Evolutionary conservation across 257 asterid genomes (phyloP), one percentile per base, ranked within the genome.

Genomic region (Plectranthus barbatus): DNA sequence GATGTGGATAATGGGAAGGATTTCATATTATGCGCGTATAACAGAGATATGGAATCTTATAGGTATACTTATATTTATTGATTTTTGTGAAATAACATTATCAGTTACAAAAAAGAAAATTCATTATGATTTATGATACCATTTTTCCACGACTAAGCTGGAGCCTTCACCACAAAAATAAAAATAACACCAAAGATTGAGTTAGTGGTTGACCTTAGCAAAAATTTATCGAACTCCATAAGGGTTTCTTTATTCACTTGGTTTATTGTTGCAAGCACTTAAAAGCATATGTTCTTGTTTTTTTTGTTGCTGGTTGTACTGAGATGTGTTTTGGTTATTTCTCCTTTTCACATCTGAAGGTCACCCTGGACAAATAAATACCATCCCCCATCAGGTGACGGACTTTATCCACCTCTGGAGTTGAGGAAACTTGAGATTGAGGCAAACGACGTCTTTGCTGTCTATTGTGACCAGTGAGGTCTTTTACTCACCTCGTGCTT

Each of bases 401-500:
- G 92, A 23, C 88, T 94, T 59, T 72, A 72, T 68, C 97, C 99
- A 56, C 87, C 97, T 49, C 56, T 80, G 20, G 89, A 87, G 70
- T 72, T 93, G 85, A 82, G 99, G 86, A 90, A 84, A 69, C 97
- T 93, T 42, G 99, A 93, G 82, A 72, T 85, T 68, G 99, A 93
- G 82, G 99, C 99, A 69, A 93, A 93, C 40, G 96, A 93, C 29
- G 83, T 93, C 66, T 93, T 93, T 75, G 77, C 97, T 31, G 54
- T 90, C 70, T 93, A 93, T 84, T 86, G 97, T 85, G 99, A 93
- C 95, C 99, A 93, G 99, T 93, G 86, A 90, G 94, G 96, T 84
- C 79, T 95, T 82, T 82, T 83, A 79, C 89, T 81, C 77, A 74
- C 85, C 90, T 81, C 83, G 45, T 83, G 70, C 67, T 73, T 82